Base-by-base conservation (phyloP, 306 rosid genomes). In the Trifolium repens region DNA sequence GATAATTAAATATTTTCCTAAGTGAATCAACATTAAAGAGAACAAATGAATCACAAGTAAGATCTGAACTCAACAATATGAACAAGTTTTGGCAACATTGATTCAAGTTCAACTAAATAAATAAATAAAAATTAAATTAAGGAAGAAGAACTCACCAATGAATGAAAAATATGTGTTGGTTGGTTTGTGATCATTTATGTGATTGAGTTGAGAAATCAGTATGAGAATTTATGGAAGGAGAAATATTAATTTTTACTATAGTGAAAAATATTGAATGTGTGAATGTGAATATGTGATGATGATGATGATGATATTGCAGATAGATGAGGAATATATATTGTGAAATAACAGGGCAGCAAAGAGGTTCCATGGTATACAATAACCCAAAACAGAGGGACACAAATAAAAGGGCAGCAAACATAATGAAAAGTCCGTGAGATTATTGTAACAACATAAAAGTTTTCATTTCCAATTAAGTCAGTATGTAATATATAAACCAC, bases 71-170 rank as follows among this genome's bases (percentile, higher is more conserved):
- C 34, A 30, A 30, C 52, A 50, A 52, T n/a, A 52, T 52, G 26
- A 53, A 54, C 60, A 17, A 54, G 27, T 17, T 54, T 34, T 34
- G 14, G 26, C 37, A 79, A 72, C 78, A 72, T 24, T 53, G 57
- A n/a, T n/a, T n/a, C n/a, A n/a, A n/a, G n/a, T n/a, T n/a, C n/a
- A n/a, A n/a, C n/a, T n/a, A n/a, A n/a, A n/a, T n/a, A n/a, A n/a
- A n/a, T n/a, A n/a, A n/a, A n/a, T n/a, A 65, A 42, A 2, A 2
- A 8, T 0, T 26, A 27, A 61, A 24, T 24, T 16, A 62, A 37
- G 22, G 17, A 26, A 63, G 17, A 15, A 53, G 30, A 80, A 49
- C 81, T 78, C 14, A 84, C 83, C 80, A 72, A 68, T 54, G 72
- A 73, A 81, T 55, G 43, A 42, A 37, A 47, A 16, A 22, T 68